These are phyloP conservation scores for Leishmania tarentolae DNA, from an alignment of 208 protist species.

Conservation along the genomic window DNA sequence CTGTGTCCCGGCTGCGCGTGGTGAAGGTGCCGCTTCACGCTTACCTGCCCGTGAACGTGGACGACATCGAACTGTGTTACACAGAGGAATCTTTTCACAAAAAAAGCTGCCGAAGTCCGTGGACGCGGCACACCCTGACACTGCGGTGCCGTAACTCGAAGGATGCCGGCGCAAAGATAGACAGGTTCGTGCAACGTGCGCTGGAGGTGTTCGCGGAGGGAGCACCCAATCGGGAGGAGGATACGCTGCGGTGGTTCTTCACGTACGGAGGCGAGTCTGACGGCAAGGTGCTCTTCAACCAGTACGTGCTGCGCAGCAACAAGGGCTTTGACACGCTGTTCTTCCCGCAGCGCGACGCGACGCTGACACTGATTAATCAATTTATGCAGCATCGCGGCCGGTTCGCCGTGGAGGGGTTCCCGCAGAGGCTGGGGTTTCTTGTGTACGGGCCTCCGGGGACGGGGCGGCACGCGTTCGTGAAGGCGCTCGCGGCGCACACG, in stretches of 20 bases:
- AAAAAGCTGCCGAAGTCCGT: not conserved
- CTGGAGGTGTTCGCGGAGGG: conserved; percentile 28
- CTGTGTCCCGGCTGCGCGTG: conserved; percentile 6
- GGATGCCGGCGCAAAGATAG: conserved; percentile 4
- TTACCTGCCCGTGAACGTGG: conserved; percentile 6
- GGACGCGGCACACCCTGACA: conserved; percentile 3
- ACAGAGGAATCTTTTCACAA: not conserved
- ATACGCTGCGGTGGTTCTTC: conserved; percentile 13
- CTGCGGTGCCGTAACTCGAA: conserved; percentile 1
- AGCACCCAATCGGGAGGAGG: conserved; percentile 1
- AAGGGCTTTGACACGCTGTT: conserved; percentile 90
- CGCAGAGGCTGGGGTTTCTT: conserved; percentile 97
- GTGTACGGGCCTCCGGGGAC: conserved; percentile 97
- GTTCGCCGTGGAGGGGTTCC: conserved; percentile 85
- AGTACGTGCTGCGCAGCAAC: conserved; percentile 69
- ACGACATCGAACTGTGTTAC: conserved; percentile 9
- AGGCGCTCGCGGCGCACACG: conserved; percentile 99
- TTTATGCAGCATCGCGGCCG: conserved; percentile 74
- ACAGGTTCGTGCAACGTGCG: conserved; percentile 25
- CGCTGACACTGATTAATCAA: conserved; percentile 80
- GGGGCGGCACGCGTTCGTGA: conserved; percentile 98
- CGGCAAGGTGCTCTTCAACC: conserved; percentile 51
- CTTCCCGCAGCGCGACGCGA: conserved; percentile 68
- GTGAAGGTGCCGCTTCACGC: conserved; percentile 5
- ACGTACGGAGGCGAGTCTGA: conserved; percentile 20